phyloP scores from a whole-genome alignment of 2,329 filamentous ascomycete genomes.

The Sporothrix sp. region DNA sequence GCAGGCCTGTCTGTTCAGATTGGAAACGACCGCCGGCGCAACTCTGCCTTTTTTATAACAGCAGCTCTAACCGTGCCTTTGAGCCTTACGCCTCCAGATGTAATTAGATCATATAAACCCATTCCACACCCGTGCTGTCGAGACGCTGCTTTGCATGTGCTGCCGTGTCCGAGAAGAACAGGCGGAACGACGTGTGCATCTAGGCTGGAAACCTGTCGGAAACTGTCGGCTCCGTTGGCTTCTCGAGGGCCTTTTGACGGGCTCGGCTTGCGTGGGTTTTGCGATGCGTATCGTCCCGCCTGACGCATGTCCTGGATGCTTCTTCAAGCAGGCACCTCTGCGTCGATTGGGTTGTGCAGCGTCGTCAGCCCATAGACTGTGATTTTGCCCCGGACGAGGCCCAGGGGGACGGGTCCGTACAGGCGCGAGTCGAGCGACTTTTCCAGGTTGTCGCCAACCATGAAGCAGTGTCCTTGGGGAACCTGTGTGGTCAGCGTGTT shows the following conservation, averaged over 20 bases:
- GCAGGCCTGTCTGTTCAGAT: not conserved
- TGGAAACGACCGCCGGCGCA: not conserved
- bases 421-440: constrained; percentile 78
- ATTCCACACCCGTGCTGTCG: too few relatives aligned
- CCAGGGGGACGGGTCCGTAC: constrained; percentile 80
- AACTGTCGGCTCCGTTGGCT: too few relatives aligned
- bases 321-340: constrained; percentile 3
- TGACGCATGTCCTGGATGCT: not conserved
- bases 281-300: too few relatives aligned
- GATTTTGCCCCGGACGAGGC: constrained; percentile 74
- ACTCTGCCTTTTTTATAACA: not conserved
- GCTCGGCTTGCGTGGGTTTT: too few relatives aligned
- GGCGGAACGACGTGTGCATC: too few relatives aligned
- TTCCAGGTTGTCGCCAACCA: constrained; percentile 78
- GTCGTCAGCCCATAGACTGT: constrained; percentile 47
- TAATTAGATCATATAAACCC: constrained; percentile 21
- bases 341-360: constrained; percentile 32
- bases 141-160: not conserved
- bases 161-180: too few relatives aligned
- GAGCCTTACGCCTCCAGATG: constrained; percentile 16
- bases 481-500: constrained; percentile 43
- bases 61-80: not conserved
- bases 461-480: constrained; percentile 83
- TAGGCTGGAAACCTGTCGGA: too few relatives aligned
- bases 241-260: too few relatives aligned